phyloP scores from a whole-genome alignment of 768 basidiomycete genomes.

The Russula abietina region DNA sequence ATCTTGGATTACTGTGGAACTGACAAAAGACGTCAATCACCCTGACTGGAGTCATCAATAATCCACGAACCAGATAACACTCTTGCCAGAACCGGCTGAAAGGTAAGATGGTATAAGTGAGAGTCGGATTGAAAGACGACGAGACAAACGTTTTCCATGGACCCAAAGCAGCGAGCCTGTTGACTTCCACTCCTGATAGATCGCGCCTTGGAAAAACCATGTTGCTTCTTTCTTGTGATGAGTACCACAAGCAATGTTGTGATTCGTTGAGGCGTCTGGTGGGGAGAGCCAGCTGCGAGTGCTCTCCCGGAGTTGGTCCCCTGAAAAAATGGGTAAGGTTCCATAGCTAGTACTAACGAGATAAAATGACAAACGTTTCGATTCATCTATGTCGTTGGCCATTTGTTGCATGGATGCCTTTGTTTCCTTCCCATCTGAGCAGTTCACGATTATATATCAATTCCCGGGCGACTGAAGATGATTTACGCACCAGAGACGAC shows the following conservation, averaged over 20 bases:
- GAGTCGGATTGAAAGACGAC: background rate
- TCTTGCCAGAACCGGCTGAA: slow-evolving; percentile 11
- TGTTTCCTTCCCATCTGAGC: too few species aligned
- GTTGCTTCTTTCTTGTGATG: background rate
- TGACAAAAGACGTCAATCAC: background rate
- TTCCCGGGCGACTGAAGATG: too few species aligned
- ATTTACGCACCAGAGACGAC: background rate
- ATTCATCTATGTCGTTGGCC: background rate
- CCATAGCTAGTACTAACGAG: background rate
- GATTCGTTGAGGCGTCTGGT: background rate
- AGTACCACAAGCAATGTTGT: too few species aligned
- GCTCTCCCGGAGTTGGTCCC: background rate
- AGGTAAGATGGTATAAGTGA: background rate
- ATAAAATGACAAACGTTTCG: background rate
- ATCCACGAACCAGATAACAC: background rate
- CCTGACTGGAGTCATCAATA: background rate
- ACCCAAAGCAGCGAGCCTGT: too few species aligned
- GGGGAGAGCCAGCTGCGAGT: slow-evolving; percentile 5
- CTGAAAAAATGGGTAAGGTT: background rate
- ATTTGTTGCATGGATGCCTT: background rate
- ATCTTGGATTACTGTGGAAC: slow-evolving; percentile 2
- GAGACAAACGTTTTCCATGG: too few species aligned
- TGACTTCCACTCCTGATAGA: too few species aligned
- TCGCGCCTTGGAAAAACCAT: background rate
- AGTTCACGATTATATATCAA: background rate